These are phyloP conservation scores for Pyronema domesticum DNA, from an alignment of 495 filamentous ascomycete species.

Conservation along the genomic window DNA sequence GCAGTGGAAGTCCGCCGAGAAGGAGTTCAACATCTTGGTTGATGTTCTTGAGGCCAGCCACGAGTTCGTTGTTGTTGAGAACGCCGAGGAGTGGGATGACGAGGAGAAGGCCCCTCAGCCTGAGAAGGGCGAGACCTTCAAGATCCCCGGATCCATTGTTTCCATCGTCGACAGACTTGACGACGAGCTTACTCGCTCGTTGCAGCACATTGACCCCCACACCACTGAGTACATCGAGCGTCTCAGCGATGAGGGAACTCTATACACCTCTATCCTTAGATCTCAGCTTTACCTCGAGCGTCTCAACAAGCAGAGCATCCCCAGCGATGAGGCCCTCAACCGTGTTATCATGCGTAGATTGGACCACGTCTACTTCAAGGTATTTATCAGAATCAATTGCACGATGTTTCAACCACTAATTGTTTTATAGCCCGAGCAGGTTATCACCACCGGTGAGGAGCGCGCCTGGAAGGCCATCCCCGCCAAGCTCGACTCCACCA, in stretches of 20 bases:
- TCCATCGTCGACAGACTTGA: constrained; percentile 91
- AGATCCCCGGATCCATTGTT: constrained; percentile 81
- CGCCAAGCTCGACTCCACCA: constrained; percentile 47
- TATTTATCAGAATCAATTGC: constrained; percentile 12
- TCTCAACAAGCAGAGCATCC: constrained; percentile 31
- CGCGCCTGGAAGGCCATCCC: constrained; percentile 79
- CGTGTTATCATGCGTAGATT: constrained; percentile 81
- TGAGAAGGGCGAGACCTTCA: constrained; percentile 49
- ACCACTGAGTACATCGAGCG: constrained; percentile 97
- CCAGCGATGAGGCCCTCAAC: constrained; percentile 58
- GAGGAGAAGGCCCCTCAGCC: constrained; percentile 77
- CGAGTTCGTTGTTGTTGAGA: constrained; percentile 69
- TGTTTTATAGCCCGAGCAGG: constrained; percentile 52
- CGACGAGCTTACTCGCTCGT: constrained; percentile 87
- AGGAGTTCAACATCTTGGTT: constrained; percentile 61
- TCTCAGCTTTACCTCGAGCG: constrained; percentile 69
- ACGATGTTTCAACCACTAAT: constrained; percentile 19
- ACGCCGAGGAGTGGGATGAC: constrained; percentile 96
- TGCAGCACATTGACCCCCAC: constrained; percentile 94
- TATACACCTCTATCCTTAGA: constrained; percentile 83
- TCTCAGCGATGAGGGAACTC: constrained; percentile 70
- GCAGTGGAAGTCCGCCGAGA: constrained; percentile 89
- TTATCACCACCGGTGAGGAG: constrained; percentile 81
- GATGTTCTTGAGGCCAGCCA: constrained; percentile 58
- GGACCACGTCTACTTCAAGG: constrained; percentile 98